Evolutionary conservation across 768 basidiomycete species (phyloP), one percentile per base, ranked within the genome.

Genomic region (Boletus pseudopeckii): DNA sequence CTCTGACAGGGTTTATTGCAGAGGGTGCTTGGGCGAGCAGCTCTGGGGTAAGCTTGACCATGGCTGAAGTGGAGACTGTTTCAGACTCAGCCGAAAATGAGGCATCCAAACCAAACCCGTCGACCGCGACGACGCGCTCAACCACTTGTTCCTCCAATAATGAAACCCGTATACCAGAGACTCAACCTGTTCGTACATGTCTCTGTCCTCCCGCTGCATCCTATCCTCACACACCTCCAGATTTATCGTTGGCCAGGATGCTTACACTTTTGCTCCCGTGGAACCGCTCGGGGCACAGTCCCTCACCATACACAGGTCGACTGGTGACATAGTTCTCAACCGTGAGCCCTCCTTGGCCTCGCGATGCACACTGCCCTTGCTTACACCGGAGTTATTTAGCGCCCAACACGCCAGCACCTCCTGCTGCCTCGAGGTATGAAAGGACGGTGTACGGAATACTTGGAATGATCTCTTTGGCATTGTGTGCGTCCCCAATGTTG

Each of bases 1-100:
- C 92, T 72, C 89, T 93, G 38, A 90, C 69, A 36, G 92, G 84
- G 64, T 92, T 93, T 56, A 92, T 77, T 55, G 82, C 79, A 34
- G 92, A 91, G 47, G 81, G 72, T 42, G 85, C 88, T 70, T 89
- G 84, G n/a, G 84, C 86, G 62, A 95, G 80, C 61, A 95, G 83
- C 81, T 95, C 92, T 58, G 92, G 91, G 45, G 93, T 93, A 77
- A 95, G 88, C 81, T 94, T 95, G 84, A 92, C 88, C 64, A 76
- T 78, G 66, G 71, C 64, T 57, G 28, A 51, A 52, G 48, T 48
- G 46, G 59, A 58, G 52, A 53, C 40, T 41, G 70, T 70, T 72
- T 71, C 69, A 71, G 69, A 71, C 69, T 71, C 69, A 71, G 69
- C 56, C 62, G 4, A 50, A 34, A 64, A 68, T 62, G 58, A 71